Conservation (phyloP, 495 filamentous ascomycete genomes). For the Talaromyces wortmannii region DNA sequence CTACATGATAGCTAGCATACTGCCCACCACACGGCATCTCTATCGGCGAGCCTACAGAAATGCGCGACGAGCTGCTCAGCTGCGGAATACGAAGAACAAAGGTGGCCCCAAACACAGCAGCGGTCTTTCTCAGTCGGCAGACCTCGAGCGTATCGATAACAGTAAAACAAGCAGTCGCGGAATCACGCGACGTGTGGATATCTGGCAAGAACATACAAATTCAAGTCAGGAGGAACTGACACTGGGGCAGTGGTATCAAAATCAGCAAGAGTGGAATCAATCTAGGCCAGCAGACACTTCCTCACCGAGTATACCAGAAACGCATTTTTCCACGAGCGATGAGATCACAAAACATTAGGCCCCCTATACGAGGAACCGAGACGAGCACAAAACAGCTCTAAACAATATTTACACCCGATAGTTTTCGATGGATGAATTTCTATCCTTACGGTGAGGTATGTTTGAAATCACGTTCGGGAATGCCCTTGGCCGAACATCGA, state of each 20-base stretch:
- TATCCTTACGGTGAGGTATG: too few relatives aligned
- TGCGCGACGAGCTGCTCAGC: not conserved
- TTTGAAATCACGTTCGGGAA: too few relatives aligned
- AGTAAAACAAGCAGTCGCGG: not conserved
- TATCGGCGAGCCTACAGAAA: not conserved
- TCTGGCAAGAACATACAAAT: not conserved
- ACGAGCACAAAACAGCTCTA: not conserved
- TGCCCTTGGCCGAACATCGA: too few relatives aligned
- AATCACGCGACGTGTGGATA: not conserved
- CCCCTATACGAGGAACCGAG: not conserved
- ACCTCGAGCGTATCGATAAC: not conserved
- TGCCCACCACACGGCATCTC: not conserved
- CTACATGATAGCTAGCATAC: not conserved
- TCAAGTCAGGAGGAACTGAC: not conserved
- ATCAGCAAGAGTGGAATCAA: not conserved
- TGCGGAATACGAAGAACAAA: not conserved
- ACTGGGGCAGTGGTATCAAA: not conserved
- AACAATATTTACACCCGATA: not conserved
- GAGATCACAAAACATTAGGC: not conserved
- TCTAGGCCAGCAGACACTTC: not conserved
- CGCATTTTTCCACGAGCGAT: not conserved
- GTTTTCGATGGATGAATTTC: too few relatives aligned
- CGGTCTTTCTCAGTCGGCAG: not conserved
- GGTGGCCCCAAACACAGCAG: not conserved
- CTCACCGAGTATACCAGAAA: not conserved